phyloP scores from a whole-genome alignment of 2,329 filamentous ascomycete species.

The Colletotrichum neosansevieriae region DNA sequence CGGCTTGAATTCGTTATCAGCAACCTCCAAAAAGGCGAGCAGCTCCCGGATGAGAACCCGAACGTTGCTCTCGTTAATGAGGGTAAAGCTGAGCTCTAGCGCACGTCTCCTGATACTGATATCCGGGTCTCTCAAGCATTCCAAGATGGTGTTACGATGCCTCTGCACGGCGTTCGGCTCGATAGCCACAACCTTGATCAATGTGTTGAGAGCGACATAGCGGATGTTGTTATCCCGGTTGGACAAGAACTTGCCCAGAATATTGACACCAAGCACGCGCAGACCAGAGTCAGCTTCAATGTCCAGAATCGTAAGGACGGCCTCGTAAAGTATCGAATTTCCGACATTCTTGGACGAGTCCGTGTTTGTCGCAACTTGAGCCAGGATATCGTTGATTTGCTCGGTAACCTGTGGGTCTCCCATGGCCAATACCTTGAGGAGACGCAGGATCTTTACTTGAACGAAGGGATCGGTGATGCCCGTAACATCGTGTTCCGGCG shows the following conservation, averaged over 20 bases:
- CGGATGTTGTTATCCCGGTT: slow-evolving; percentile 99
- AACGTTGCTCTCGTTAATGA: slow-evolving; percentile 97
- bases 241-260: slow-evolving; percentile 96
- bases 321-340: slow-evolving; percentile 97
- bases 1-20: slow-evolving; percentile 98
- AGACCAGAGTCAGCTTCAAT: slow-evolving; percentile 97
- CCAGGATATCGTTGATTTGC: slow-evolving; percentile 98
- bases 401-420: slow-evolving; percentile 91
- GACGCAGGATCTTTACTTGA: slow-evolving; percentile 92
- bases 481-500: slow-evolving; percentile 97
- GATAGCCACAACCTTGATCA: slow-evolving; percentile 98
- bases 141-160: slow-evolving; percentile 96
- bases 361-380: slow-evolving; percentile 97
- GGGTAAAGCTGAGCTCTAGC: slow-evolving; percentile 96
- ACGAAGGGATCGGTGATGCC: slow-evolving; percentile 98
- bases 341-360: slow-evolving; percentile 98
- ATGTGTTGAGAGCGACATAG: slow-evolving; percentile 95
- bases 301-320: slow-evolving; percentile 95
- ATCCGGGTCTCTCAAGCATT: slow-evolving; percentile 95
- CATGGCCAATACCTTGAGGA: slow-evolving; percentile 87
- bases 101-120: slow-evolving; percentile 96
- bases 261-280: slow-evolving; percentile 95
- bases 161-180: slow-evolving; percentile 98
- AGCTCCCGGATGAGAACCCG: slow-evolving; percentile 93
- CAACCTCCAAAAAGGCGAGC: slow-evolving; percentile 94